These are phyloP conservation scores for Ceratocystis smalleyi DNA, from an alignment of 2,329 filamentous ascomycete species.

Conservation along the genomic window DNA sequence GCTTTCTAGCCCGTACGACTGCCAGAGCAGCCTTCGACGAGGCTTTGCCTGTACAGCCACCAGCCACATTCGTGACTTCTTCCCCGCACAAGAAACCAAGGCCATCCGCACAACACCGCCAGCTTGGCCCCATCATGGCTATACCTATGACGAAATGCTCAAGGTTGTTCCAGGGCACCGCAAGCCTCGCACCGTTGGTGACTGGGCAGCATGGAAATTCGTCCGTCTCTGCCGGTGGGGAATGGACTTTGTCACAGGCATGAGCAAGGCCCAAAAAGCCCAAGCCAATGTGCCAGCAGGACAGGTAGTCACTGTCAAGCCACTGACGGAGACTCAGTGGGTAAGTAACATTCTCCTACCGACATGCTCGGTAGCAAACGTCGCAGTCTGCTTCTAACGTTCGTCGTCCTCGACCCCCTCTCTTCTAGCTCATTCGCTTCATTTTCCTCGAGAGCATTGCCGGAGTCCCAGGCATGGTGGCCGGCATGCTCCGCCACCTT, in stretches of 20 bases:
- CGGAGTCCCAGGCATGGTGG: conserved; percentile 93
- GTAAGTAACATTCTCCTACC: conserved; percentile 23
- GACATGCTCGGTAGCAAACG: background rate
- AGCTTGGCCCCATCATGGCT: conserved; percentile 57
- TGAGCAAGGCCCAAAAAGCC: conserved; percentile 54
- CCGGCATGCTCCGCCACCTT: conserved; percentile 81
- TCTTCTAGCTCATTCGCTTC: conserved; percentile 51
- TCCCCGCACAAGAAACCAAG: conserved; percentile 44
- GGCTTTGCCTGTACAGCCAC: conserved; percentile 36
- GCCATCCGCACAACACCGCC: conserved; percentile 47
- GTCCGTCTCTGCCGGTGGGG: conserved; percentile 62
- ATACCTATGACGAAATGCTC: conserved; percentile 66
- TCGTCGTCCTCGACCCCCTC: background rate
- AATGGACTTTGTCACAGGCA: conserved; percentile 67
- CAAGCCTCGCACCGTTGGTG: conserved; percentile 53
- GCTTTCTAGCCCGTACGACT: background rate
- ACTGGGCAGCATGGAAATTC: conserved; percentile 62
- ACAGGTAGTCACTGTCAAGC: conserved; percentile 35
- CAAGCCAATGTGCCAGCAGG: conserved; percentile 43
- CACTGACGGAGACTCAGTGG: conserved; percentile 77
- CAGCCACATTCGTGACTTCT: conserved; percentile 40
- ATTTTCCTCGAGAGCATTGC: conserved; percentile 91
- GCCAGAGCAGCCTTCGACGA: conserved; percentile 20
- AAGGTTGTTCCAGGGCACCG: conserved; percentile 62
- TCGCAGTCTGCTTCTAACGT: background rate